Percentiles rank a stretch among this genome's conserved stretches.
Conservation (phyloP, 2,329 filamentous ascomycete genomes). For the Ambrosiella xylebori region DNA sequence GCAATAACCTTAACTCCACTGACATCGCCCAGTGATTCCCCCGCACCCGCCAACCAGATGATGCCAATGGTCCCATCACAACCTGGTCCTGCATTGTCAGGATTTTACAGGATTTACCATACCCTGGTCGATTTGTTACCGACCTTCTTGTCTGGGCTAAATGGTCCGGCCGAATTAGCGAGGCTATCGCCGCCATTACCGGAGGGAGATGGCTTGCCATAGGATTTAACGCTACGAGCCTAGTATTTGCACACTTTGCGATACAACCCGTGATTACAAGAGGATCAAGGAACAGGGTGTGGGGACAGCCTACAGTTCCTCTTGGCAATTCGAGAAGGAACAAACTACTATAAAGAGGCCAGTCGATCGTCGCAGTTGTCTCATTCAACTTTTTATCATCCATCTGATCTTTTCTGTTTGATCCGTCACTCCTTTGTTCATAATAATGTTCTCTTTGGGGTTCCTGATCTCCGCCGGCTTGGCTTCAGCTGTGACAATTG, state of each 20-base stretch:
- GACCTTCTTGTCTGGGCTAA: conserved; percentile 6
- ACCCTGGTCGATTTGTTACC: not conserved
- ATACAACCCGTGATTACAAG: not conserved
- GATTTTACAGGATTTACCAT: not conserved
- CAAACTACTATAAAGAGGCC: not conserved
- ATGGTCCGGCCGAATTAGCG: not conserved
- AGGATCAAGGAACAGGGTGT: not conserved
- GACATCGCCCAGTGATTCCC: not conserved
- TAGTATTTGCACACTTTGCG: not conserved
- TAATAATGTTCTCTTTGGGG: conserved; percentile 20
- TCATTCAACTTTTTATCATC: not conserved
- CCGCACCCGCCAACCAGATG: not conserved
- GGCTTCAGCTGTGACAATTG: conserved; percentile 30
- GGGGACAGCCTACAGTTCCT: not conserved
- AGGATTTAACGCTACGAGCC: too few species aligned
- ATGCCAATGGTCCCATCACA: not conserved
- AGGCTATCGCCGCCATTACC: not conserved
- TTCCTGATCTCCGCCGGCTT: conserved; percentile 18
- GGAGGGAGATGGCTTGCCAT: not conserved
- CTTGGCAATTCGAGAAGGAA: not conserved
- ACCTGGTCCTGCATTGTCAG: not conserved
- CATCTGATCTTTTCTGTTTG: not conserved
- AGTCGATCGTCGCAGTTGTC: not conserved
- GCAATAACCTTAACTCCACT: not conserved
- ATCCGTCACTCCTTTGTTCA: conserved; percentile 4